A percentile compares a stretch with the other conserved stretches of the same genome.
These are phyloP conservation scores for Ceratonia siliqua DNA, from an alignment of 306 rosid species.

Conservation along the genomic window DNA sequence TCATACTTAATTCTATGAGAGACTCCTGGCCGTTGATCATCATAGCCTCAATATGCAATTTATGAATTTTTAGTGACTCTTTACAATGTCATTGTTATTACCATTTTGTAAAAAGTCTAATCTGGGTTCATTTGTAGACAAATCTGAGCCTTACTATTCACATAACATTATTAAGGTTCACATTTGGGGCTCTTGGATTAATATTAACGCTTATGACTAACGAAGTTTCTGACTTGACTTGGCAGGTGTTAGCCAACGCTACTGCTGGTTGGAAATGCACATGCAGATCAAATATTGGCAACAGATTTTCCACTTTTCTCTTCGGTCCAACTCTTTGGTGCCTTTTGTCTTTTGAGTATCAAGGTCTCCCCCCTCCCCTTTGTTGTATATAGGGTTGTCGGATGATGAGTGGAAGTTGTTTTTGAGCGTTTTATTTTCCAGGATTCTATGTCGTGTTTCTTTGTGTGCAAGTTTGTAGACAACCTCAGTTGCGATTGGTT, in stretches of 20 bases:
- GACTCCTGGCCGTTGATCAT: neutral
- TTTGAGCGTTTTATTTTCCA: conserved; percentile 33
- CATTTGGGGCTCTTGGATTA: neutral
- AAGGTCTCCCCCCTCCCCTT: conserved; percentile 4
- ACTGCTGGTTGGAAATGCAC: conserved; percentile 23
- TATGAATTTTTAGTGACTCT: neutral
- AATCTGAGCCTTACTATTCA: neutral
- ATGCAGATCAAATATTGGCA: conserved; percentile 29
- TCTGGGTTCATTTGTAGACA: neutral
- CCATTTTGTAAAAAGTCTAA: neutral
- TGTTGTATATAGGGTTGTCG: conserved; percentile 38
- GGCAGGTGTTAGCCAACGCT: conserved; percentile 28
- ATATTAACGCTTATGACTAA: neutral
- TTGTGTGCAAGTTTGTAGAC: conserved; percentile 31
- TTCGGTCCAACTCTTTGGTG: conserved; percentile 15
- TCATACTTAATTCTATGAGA: neutral
- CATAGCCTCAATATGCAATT: neutral
- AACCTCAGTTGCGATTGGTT: conserved; percentile 28
- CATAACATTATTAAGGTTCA: neutral
- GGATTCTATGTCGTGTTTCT: conserved; percentile 24
- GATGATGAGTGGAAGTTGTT: neutral
- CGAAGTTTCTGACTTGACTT: conserved; percentile 19
- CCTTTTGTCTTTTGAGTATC: conserved; percentile 21
- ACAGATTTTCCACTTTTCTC: conserved; percentile 16
- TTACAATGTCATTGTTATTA: neutral